Evolutionary conservation across 176 grass and related monocot species (phyloP).

Genomic region (Juncus effusus): DNA sequence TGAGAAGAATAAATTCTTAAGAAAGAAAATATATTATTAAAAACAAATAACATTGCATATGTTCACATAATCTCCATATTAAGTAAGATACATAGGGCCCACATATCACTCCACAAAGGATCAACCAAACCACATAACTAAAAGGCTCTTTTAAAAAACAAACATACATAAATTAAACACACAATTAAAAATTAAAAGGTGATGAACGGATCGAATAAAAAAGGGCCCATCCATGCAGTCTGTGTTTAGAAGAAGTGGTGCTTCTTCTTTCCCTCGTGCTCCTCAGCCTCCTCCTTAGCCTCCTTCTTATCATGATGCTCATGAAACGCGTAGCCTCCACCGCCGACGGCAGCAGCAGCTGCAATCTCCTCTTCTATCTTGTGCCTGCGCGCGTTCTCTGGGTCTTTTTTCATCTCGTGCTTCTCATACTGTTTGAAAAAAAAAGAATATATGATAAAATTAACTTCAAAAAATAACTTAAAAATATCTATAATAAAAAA

Average conservation of each 20-base stretch:
- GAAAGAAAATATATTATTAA: too few relatives aligned
- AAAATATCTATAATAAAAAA: not conserved
- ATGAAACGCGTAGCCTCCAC: slow-evolving; percentile 71
- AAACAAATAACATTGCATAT: not conserved
- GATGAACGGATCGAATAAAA: slow-evolving; percentile 20
- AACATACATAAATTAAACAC: not conserved
- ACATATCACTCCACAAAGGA: not conserved
- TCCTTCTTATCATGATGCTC: slow-evolving; percentile 95
- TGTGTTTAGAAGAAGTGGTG: slow-evolving; percentile 52
- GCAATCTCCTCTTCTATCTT: slow-evolving; percentile 84
- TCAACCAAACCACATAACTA: slow-evolving; percentile 10
- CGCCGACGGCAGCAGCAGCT: slow-evolving; percentile 47
- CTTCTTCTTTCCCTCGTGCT: slow-evolving; percentile 67
- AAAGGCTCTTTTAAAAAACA: slow-evolving; percentile 23
- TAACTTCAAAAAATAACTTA: not conserved
- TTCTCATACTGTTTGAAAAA: slow-evolving; percentile 64
- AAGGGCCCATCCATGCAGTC: slow-evolving; percentile 11
- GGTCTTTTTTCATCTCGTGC: slow-evolving; percentile 87
- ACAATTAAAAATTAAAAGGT: not conserved
- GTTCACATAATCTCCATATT: not conserved
- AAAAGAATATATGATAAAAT: too few relatives aligned
- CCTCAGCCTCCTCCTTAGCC: slow-evolving; percentile 63
- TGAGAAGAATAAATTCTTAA: too few relatives aligned
- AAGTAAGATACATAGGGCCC: slow-evolving; percentile 18
- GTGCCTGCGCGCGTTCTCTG: slow-evolving; percentile 67